These are phyloP conservation scores for Filobasidium floriforme DNA, from an alignment of 768 basidiomycete species.

Conservation along the genomic window DNA sequence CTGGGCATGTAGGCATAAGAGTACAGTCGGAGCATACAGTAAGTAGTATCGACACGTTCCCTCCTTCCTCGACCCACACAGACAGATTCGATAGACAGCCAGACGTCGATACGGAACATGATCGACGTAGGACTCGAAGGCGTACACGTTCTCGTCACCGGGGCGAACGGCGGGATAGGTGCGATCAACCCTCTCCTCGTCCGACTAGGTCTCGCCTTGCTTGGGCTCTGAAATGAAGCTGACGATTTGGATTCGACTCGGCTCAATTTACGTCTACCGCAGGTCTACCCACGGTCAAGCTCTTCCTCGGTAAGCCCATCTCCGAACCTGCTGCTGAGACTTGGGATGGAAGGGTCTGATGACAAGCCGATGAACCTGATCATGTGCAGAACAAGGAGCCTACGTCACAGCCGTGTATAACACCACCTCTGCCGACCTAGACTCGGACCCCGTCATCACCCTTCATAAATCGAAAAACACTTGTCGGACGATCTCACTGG, in stretches of 20 bases:
- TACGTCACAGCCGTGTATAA: slow-evolving; percentile 67
- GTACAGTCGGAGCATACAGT: no score
- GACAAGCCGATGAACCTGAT: background rate
- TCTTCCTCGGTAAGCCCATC: slow-evolving; percentile 53
- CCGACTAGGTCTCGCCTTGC: background rate
- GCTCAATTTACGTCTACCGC: background rate
- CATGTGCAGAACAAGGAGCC: slow-evolving; percentile 57
- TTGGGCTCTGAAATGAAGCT: no score
- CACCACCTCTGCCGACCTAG: slow-evolving; percentile 50
- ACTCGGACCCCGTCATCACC: slow-evolving; percentile 18
- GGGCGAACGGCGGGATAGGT: slow-evolving; percentile 70
- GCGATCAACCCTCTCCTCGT: no score
- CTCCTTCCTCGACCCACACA: no score
- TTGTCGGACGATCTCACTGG: slow-evolving; percentile 51
- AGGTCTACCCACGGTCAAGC: slow-evolving; percentile 52
- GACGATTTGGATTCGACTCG: no score
- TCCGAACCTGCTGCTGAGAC: no score
- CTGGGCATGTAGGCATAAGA: no score
- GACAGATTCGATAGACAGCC: no score
- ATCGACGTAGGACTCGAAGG: slow-evolving; percentile 54
- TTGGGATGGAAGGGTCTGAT: no score
- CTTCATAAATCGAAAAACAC: slow-evolving; percentile 34
- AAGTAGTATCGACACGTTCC: no score
- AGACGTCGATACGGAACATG: slow-evolving; percentile 45
- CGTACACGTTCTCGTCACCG: slow-evolving; percentile 59